Base-by-base conservation (phyloP, 2,329 filamentous ascomycete species). In the Aspergillus bombycis region DNA sequence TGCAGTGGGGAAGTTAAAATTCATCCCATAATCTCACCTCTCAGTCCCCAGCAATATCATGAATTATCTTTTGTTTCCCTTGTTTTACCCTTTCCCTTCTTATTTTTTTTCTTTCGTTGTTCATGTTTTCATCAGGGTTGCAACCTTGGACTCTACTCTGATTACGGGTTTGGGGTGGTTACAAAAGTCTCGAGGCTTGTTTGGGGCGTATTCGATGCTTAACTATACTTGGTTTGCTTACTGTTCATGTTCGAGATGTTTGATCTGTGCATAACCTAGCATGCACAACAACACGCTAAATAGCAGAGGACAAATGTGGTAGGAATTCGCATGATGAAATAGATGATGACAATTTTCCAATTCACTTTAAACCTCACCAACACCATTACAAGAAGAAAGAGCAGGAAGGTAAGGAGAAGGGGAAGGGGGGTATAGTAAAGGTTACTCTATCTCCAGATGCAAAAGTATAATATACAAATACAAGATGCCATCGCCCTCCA, bases 401-500 rank as follows among this genome's bases (percentile, higher is more conserved):
- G 21, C 8, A 14, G 16, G 11, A 11, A 41, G n/a, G 38, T 41
- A n/a, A 41, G 38, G 11, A 60, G 19, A n/a, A 55, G 52, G 62
- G 60, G 60, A 65, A 63, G 65, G 61, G 65, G 69, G 72, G 71
- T 72, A 72, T 72, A 69, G 62, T 57, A 72, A 71, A 64, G 58
- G 68, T 65, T 68, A 66, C 7, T 70, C 68, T 71, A 68, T 68
- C 60, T 43, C 34, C 61, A 60, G 26, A 57, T 59, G 54, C 65
- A 63, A 60, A 53, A 66, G 67, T 26, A 62, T 70, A 64, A 62
- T 68, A 67, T 57, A 65, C 56, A 58, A 61, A 53, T 63, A 60
- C 55, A 61, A 55, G 21, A 11, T 32, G 7, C 56, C 54, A 16
- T 53, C 38, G 58, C 12, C 16, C 11, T 28, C 28, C 7, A 19